A percentile compares a stretch with the other conserved stretches of the same genome.
Conservation (phyloP, 2,329 filamentous ascomycete species). For the Nannizziopsis barbatae region DNA sequence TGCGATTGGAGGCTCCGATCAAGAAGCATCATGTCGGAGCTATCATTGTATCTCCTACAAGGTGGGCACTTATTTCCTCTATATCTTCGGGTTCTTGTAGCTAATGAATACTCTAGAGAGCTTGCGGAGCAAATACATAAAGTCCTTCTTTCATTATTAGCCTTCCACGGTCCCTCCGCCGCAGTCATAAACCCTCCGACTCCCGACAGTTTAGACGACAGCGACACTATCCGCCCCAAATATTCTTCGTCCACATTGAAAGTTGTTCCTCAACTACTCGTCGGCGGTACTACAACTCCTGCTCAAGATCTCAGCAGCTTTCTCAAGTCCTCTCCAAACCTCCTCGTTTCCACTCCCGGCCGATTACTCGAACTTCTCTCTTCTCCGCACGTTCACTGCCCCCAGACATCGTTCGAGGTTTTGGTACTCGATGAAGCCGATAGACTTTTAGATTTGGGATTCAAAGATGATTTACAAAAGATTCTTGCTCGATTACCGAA, state of each 20-base stretch:
- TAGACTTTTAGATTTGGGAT: slow-evolving; percentile 80
- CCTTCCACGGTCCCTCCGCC: slow-evolving; percentile 72
- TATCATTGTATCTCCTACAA: slow-evolving; percentile 83
- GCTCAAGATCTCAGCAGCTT: slow-evolving; percentile 81
- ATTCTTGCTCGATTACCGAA: slow-evolving; percentile 80
- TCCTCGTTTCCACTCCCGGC: slow-evolving; percentile 83
- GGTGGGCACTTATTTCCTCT: slow-evolving; percentile 24
- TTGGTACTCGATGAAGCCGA: slow-evolving; percentile 93
- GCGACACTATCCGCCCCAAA: slow-evolving; percentile 21
- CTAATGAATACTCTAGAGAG: slow-evolving; percentile 45
- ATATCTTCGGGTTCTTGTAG: background rate
- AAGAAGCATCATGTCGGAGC: slow-evolving; percentile 84
- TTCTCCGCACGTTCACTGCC: slow-evolving; percentile 76
- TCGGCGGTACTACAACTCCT: slow-evolving; percentile 64
- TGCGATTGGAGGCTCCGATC: slow-evolving; percentile 67
- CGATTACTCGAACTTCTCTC: slow-evolving; percentile 76
- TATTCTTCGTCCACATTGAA: slow-evolving; percentile 42
- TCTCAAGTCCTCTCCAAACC: slow-evolving; percentile 70
- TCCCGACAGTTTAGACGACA: slow-evolving; percentile 27
- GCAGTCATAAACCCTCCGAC: slow-evolving; percentile 34
- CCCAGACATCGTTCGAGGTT: slow-evolving; percentile 79
- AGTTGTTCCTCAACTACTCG: slow-evolving; percentile 73
- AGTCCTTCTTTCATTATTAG: slow-evolving; percentile 63
- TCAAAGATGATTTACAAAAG: slow-evolving; percentile 78
- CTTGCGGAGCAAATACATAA: slow-evolving; percentile 81